Evolutionary conservation across 352 stramenopile genomes (phyloP), one percentile per base, ranked within the genome.

Genomic region (Globisporangium nodosum): DNA sequence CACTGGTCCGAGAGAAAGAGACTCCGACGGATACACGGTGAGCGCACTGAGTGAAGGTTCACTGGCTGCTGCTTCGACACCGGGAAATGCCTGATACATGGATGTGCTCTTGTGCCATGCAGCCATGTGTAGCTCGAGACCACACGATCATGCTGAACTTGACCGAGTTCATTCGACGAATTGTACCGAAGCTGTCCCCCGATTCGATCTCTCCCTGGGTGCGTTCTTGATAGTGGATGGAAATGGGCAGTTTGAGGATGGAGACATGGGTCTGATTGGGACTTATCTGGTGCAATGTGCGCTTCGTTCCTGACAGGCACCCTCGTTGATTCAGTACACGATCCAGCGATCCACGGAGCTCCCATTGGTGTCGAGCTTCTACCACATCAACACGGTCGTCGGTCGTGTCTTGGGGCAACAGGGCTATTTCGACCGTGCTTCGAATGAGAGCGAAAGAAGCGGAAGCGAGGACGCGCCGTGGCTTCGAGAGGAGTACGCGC

Each of bases 121-220:
- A 94, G 85, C 85, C 81, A 13, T 70, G 58, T 24, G 66, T 91
- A 3, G 66, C 78, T 42, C 77, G 81, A 35, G 85, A 94, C 56
- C 85, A 94, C 60, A 85, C 78, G 0, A 91, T 92, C 43, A 78
- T 92, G 71, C 66, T 92, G 13, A 94, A 91, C 56, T 54, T 90
- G 39, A 87, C 81, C 6, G 82, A 91, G 57, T 89, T 92, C 61
- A 49, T 87, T 31, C 79, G 90, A 47, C 65, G 81, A 49, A 52
- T 87, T 4, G 20, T 88, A 3, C 68, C 69, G 18, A 73, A 70
- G 45, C 27, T 85, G 0, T 52, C 66, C 9, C 60, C 49, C 27
- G 45, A 52, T 5, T 51, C 60, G 1, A 49, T 88, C 8, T 50
- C 58, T 40, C 60, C 70, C 30, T 92, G 81, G 79, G 81, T 90